These are phyloP conservation scores for Globisporangium viniferum DNA, from an alignment of 352 stramenopile species.

Conservation along the genomic window DNA sequence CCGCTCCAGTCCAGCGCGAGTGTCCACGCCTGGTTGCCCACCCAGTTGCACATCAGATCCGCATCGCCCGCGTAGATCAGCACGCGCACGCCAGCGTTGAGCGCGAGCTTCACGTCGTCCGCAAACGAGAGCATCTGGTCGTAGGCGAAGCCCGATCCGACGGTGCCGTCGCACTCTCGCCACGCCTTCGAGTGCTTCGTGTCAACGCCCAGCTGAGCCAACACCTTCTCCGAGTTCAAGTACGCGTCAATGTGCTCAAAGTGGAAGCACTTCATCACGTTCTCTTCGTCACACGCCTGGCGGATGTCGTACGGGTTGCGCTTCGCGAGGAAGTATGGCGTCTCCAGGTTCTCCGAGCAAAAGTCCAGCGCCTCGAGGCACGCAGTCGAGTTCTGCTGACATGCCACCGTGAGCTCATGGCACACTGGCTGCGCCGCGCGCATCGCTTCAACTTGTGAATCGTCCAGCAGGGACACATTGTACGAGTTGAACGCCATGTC, in stretches of 20 bases:
- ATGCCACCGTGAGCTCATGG: slow-evolving; percentile 46
- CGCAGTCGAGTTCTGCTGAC: slow-evolving; percentile 36
- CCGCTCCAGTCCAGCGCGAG: slow-evolving; percentile 91
- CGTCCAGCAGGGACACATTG: slow-evolving; percentile 57
- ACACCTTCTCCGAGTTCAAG: slow-evolving; percentile 58
- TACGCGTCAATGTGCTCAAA: slow-evolving; percentile 67
- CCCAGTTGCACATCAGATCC: slow-evolving; percentile 96
- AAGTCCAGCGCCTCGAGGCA: slow-evolving; percentile 57
- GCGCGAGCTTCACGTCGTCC: slow-evolving; percentile 78
- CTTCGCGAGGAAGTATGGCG: slow-evolving; percentile 39
- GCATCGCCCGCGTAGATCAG: slow-evolving; percentile 96
- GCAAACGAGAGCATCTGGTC: slow-evolving; percentile 96
- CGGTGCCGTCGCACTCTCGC: slow-evolving; percentile 90
- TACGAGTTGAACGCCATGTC: slow-evolving; percentile 76
- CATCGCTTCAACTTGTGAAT: slow-evolving; percentile 45
- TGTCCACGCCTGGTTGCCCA: slow-evolving; percentile 95
- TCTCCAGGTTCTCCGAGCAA: slow-evolving; percentile 51
- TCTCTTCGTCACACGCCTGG: slow-evolving; percentile 36
- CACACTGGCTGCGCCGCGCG: slow-evolving; percentile 50
- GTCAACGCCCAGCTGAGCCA: slow-evolving; percentile 38
- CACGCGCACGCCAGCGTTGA: slow-evolving; percentile 70
- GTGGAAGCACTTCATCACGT: slow-evolving; percentile 67
- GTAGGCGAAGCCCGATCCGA: slow-evolving; percentile 87
- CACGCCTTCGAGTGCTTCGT: slow-evolving; percentile 63
- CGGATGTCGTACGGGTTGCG: slow-evolving; percentile 82